Base-by-base conservation (phyloP, 129 eudicot species). In the Pseudognaphalium luteoalbum region DNA sequence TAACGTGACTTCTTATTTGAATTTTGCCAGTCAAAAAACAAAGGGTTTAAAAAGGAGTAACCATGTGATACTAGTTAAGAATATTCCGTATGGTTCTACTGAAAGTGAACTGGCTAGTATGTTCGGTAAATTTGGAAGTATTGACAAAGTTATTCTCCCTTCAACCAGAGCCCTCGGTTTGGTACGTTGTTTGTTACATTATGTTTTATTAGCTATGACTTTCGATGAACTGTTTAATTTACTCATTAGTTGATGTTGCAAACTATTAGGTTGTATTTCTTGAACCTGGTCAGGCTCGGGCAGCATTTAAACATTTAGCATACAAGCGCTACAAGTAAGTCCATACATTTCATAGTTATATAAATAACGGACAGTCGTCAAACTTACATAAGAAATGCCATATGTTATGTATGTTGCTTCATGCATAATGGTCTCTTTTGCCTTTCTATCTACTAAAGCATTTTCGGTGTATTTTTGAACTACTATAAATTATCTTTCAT, bases 281-380 rank as follows among this genome's bases (percentile, higher is more conserved):
- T 83, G 96, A 95, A 87, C 86, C 96, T 21, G 85, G 90, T 19
- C 94, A 89, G 14, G 99, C 97, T 30, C 96, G 99, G 70, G 82
- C 90, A 62, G 97, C 97, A 76, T 87, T 89, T 74, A 87, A 62
- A 77, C 75, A 87, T 54, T 82, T 91, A 72, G 86, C 90, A 2
- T 95, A 95, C 96, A 91, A 87, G 83, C 97, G 97, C 4, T 95
- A 86, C 92, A 95, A 89, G 97, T 95, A 86, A 89, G 90, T 80
- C 65, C 28, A 41, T 62, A 42, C 73, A 39, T 54, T 64, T 52
- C 51, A 15, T 56, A 54, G 58, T 39, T 54, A 25, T 37, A 30
- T 73, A 14, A 15, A 20, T 7, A 12, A 61, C 15, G 5, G 19
- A 15, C 39, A 71, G 52, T 11, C 17, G 47, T 8, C 33, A n/a